Conservation (phyloP, 1,139 yeast genomes). For the Casaregolazyma lundiana region DNA sequence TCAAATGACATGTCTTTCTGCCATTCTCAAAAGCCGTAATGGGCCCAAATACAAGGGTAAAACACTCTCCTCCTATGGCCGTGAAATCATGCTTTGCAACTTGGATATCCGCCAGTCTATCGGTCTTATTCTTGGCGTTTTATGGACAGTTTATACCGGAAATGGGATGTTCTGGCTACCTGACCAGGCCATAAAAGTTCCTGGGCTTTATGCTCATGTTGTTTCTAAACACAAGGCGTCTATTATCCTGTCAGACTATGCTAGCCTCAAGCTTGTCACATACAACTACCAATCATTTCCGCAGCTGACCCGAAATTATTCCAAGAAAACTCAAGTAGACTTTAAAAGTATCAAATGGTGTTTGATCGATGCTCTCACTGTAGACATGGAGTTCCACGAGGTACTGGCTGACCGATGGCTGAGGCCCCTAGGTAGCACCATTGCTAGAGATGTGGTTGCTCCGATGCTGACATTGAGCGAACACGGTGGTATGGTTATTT, state of each 20-base stretch:
- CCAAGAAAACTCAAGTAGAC: conserved; percentile 74
- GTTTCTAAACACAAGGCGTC: conserved; percentile 69
- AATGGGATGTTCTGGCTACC: conserved; percentile 80
- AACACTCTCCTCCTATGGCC: conserved; percentile 6
- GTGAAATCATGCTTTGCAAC: conserved; percentile 52
- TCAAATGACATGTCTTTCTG: conserved; percentile 75
- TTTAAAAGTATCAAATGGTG: conserved; percentile 84
- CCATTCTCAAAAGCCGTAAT: conserved; percentile 48
- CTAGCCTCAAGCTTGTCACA: conserved; percentile 87
- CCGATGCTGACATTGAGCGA: conserved; percentile 89
- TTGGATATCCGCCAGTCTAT: conserved; percentile 83
- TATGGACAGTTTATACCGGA: conserved; percentile 82
- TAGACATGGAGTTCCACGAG: conserved; percentile 91
- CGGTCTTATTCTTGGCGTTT: conserved; percentile 76
- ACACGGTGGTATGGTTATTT: conserved; percentile 93
- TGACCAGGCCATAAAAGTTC: conserved; percentile 64
- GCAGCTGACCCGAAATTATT: conserved; percentile 70
- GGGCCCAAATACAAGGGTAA: conserved; percentile 34
- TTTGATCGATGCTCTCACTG: conserved; percentile 81
- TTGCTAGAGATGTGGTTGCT: conserved; percentile 72
- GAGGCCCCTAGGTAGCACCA: conserved; percentile 80
- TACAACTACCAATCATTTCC: conserved; percentile 93
- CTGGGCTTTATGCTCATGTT: conserved; percentile 83
- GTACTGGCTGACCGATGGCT: conserved; percentile 89
- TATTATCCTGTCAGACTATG: conserved; percentile 74